phyloP scores from a whole-genome alignment of 2,329 filamentous ascomycete genomes.

The Paracamarosporium sp. region DNA sequence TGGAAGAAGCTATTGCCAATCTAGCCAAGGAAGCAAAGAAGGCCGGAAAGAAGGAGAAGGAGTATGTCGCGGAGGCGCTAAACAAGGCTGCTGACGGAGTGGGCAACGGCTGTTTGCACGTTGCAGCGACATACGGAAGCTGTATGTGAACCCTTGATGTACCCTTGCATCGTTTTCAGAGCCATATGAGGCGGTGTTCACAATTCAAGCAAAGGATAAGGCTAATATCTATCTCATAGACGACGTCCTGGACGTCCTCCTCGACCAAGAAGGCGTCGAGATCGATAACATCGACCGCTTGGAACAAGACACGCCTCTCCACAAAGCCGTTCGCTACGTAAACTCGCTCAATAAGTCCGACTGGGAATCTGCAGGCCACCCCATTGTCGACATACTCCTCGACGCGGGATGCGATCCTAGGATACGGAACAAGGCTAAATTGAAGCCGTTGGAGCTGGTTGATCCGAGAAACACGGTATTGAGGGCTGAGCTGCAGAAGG shows the following conservation, averaged over 20 bases:
- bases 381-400: conserved; percentile 79
- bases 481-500: conserved; percentile 69
- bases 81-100: conserved; percentile 86
- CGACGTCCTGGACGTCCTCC: conserved; percentile 80
- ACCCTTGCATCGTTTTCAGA: too few relatives aligned
- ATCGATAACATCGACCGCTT: conserved; percentile 77
- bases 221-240: conserved; percentile 55
- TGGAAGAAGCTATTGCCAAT: conserved; percentile 72
- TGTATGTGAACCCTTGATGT: conserved; percentile 63
- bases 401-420: conserved; percentile 75
- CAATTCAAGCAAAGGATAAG: neutral
- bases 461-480: conserved; percentile 73
- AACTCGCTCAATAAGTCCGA: conserved; percentile 71
- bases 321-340: conserved; percentile 78
- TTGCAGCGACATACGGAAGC: conserved; percentile 84
- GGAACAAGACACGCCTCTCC: conserved; percentile 80
- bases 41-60: conserved; percentile 59
- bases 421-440: conserved; percentile 74
- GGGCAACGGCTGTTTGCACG: conserved; percentile 88
- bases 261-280: conserved; percentile 84
- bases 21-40: conserved; percentile 54
- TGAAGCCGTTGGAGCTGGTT: conserved; percentile 74
- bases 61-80: conserved; percentile 76
- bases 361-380: conserved; percentile 69
- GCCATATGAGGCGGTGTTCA: neutral